Conservation (phyloP, 768 basidiomycete species). For the Suillus discolor region DNA sequence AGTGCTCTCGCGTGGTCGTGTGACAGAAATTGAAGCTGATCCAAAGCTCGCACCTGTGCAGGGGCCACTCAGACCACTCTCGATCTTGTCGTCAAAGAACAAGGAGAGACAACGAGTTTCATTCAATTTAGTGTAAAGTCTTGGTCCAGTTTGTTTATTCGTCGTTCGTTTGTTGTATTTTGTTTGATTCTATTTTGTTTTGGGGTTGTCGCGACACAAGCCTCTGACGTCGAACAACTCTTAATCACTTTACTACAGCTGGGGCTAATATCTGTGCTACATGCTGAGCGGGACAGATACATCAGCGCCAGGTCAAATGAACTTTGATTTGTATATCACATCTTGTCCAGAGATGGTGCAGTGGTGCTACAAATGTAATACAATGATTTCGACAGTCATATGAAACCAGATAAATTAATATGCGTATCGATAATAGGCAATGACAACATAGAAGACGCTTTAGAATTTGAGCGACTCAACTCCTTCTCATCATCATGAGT, state of each 20-base stretch:
- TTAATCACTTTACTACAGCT: not conserved
- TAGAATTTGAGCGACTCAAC: conserved; percentile 27
- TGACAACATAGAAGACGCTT: conserved; percentile 20
- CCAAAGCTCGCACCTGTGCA: conserved; percentile 36
- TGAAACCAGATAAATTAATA: not conserved
- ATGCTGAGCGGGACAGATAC: not conserved
- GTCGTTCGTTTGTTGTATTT: not conserved
- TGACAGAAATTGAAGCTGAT: conserved; percentile 28
- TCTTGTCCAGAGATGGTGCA: not conserved
- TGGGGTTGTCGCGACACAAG: not conserved
- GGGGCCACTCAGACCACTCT: conserved; percentile 33
- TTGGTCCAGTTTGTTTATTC: not conserved
- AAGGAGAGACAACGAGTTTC: not conserved
- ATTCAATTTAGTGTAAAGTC: not conserved
- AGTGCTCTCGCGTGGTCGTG: conserved; percentile 26
- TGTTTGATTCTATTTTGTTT: not conserved
- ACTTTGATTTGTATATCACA: not conserved
- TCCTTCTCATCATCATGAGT: conserved; percentile 12
- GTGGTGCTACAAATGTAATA: not conserved
- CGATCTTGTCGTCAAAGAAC: conserved; percentile 15
- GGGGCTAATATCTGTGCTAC: not conserved
- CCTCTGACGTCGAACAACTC: too few species aligned
- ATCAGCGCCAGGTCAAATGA: not conserved
- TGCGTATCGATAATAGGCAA: not conserved
- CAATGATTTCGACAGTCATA: not conserved